phyloP scores from a whole-genome alignment of 331 rosid genomes.

The Stylosanthes scabra region DNA sequence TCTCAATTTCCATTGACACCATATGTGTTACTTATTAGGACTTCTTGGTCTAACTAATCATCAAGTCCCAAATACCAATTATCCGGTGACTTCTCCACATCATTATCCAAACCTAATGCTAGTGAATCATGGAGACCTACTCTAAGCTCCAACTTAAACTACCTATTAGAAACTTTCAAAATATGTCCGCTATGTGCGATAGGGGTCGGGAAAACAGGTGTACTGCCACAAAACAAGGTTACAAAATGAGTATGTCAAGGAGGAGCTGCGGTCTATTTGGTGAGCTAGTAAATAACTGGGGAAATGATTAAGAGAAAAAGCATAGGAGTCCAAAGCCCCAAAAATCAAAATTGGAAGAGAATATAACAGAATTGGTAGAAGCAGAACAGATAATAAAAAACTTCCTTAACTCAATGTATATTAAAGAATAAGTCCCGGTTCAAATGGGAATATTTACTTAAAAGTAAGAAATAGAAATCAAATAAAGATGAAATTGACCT shows the following conservation, averaged over 20 bases:
- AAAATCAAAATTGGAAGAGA: slow-evolving; percentile 22
- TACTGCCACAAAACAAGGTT: slow-evolving; percentile 55
- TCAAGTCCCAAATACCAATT: too few species aligned
- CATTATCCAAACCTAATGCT: too few species aligned
- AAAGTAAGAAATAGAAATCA: slow-evolving; percentile 1
- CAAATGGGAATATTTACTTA: slow-evolving; percentile 17
- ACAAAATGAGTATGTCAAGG: slow-evolving; percentile 27
- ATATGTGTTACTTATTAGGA: slow-evolving; percentile 5
- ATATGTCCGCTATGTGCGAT: background rate
- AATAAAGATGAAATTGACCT: slow-evolving; percentile 25
- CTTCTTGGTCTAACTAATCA: too few species aligned
- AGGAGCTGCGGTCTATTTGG: too few species aligned
- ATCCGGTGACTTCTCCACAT: too few species aligned
- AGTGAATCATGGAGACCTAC: background rate
- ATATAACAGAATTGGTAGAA: slow-evolving; percentile 16
- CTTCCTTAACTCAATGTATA: slow-evolving; percentile 15
- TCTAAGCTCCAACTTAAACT: slow-evolving; percentile 15
- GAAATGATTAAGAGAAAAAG: background rate
- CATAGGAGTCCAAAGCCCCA: slow-evolving; percentile 18
- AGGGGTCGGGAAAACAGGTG: slow-evolving; percentile 73
- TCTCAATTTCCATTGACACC: background rate
- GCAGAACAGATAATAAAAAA: slow-evolving; percentile 7
- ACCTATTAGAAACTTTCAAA: background rate
- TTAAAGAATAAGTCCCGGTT: background rate
- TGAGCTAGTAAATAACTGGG: background rate